Conservation (phyloP, 208 protist species). For the Histomonas meleagridis region DNA sequence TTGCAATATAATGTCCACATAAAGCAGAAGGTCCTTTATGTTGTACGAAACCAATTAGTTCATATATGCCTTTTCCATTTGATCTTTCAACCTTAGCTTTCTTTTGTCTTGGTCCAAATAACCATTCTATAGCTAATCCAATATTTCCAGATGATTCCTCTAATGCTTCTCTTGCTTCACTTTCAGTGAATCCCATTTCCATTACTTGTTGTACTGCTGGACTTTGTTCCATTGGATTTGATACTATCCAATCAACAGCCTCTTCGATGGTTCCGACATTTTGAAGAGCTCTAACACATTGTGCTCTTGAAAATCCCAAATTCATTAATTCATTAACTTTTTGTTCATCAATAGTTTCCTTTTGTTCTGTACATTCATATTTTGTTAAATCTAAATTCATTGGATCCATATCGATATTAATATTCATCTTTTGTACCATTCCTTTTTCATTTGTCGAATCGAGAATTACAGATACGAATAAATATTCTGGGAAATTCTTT, state of each 20-base stretch:
- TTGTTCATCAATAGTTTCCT: background rate
- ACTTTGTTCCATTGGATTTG: background rate
- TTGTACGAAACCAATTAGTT: background rate
- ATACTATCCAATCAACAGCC: background rate
- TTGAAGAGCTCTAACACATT: background rate
- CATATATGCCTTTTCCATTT: background rate
- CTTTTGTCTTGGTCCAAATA: background rate
- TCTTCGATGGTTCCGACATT: background rate
- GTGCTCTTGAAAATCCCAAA: slow-evolving; percentile 3
- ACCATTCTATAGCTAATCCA: background rate
- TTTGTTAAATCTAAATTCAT: background rate
- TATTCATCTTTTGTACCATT: background rate
- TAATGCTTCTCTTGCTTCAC: background rate
- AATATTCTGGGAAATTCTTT: background rate
- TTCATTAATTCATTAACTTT: background rate
- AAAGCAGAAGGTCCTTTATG: background rate
- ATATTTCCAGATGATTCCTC: background rate
- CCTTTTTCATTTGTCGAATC: background rate
- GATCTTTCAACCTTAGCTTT: background rate
- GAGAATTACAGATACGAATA: background rate
- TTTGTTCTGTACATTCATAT: background rate
- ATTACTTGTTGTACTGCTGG: background rate
- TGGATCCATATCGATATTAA: background rate
- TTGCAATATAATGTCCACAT: background rate
- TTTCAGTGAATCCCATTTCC: background rate